phyloP scores from a whole-genome alignment of 1,139 yeast genomes.

The Lodderomyces margitis region DNA sequence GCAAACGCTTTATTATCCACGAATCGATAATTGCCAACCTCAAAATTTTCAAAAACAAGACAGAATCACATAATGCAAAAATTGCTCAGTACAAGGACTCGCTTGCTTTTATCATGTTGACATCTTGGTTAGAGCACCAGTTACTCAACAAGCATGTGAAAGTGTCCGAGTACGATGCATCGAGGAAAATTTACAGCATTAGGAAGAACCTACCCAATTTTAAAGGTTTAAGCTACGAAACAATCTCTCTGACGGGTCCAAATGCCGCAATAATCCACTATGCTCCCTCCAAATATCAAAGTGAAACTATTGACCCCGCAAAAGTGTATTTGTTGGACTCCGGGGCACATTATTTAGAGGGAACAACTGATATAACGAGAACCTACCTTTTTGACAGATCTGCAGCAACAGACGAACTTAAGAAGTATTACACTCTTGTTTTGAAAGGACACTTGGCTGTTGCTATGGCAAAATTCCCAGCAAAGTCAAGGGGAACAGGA shows the following conservation, averaged over 20 bases:
- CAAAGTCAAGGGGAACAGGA: constrained; percentile 39
- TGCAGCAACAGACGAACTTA: constrained; percentile 24
- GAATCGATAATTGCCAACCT: constrained; percentile 36
- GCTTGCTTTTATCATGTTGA: constrained; percentile 38
- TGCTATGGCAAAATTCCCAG: constrained; percentile 51
- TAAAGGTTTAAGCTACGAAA: constrained; percentile 52
- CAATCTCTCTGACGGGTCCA: constrained; percentile 54
- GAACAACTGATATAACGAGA: constrained; percentile 60
- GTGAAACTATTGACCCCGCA: constrained; percentile 40
- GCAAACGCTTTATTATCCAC: constrained; percentile 24
- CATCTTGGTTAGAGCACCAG: constrained; percentile 43
- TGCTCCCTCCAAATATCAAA: constrained; percentile 46
- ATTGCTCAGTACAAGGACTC: constrained; percentile 47
- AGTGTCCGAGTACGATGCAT: constrained; percentile 43
- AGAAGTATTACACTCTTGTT: constrained; percentile 49
- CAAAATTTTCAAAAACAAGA: constrained; percentile 37
- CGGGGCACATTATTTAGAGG: constrained; percentile 57
- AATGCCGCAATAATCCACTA: constrained; percentile 58
- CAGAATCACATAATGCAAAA: constrained; percentile 38
- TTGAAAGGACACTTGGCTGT: constrained; percentile 56
- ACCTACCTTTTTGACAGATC: constrained; percentile 43
- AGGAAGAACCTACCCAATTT: constrained; percentile 45
- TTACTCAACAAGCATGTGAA: constrained; percentile 24
- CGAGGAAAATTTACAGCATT: constrained; percentile 41
- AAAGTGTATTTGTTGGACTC: constrained; percentile 49